Conservation (phyloP, 768 basidiomycete species). For the Leccinum aurantiacum region DNA sequence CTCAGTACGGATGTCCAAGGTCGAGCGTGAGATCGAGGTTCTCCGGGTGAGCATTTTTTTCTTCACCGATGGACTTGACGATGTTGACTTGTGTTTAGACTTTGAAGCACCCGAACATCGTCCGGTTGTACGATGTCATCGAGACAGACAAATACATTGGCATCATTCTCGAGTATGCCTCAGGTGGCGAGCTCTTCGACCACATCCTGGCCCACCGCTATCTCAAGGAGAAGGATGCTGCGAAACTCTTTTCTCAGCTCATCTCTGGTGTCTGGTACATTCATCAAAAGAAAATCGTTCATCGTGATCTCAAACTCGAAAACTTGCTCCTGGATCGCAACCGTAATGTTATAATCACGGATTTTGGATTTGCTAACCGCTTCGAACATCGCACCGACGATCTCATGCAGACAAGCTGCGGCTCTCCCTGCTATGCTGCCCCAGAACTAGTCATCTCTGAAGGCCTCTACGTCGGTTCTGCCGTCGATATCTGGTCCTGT, state of each 20-base stretch:
- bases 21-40: slow-evolving; percentile 97
- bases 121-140: slow-evolving; percentile 96
- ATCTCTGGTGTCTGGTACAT: slow-evolving; percentile 99
- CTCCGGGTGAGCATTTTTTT: slow-evolving; percentile 63
- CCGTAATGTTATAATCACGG: slow-evolving; percentile 98
- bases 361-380: slow-evolving; percentile 98
- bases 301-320: slow-evolving; percentile 98
- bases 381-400: slow-evolving; percentile 93
- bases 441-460: slow-evolving; percentile 98
- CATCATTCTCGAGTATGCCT: slow-evolving; percentile 97
- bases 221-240: slow-evolving; percentile 90
- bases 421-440: slow-evolving; percentile 96
- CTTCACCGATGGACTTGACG: background rate
- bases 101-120: slow-evolving; percentile 97
- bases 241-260: slow-evolving; percentile 95
- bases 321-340: slow-evolving; percentile 96
- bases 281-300: slow-evolving; percentile 98
- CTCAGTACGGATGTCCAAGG: slow-evolving; percentile 85
- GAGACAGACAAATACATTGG: slow-evolving; percentile 99
- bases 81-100: slow-evolving; percentile 49
- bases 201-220: slow-evolving; percentile 98
- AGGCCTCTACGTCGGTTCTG: slow-evolving; percentile 94
- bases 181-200: slow-evolving; percentile 97
- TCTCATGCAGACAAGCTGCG: slow-evolving; percentile 98
- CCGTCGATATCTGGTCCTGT: slow-evolving; percentile 97